These are phyloP conservation scores for Aspergillus pseudoglaucus DNA, from an alignment of 2,329 filamentous ascomycete species.

Conservation along the genomic window DNA sequence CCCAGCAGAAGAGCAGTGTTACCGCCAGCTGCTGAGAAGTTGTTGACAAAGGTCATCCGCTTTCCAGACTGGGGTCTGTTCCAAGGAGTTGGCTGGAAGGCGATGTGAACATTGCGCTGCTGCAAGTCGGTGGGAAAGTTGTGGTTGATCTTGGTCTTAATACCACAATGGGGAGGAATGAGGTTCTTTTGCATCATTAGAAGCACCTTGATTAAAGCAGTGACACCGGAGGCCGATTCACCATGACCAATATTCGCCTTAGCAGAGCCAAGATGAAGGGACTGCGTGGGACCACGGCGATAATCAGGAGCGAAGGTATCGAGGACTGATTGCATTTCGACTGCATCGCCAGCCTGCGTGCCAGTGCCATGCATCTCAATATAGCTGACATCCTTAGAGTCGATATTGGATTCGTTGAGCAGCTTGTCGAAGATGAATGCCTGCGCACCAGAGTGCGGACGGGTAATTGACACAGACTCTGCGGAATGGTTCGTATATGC, in stretches of 20 bases:
- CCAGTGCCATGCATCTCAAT: slow-evolving; percentile 38
- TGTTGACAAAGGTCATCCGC: slow-evolving; percentile 50
- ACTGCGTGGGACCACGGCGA: slow-evolving; percentile 23
- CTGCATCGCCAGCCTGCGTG: slow-evolving; percentile 33
- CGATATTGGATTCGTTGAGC: slow-evolving; percentile 30
- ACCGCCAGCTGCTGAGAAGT: slow-evolving; percentile 63
- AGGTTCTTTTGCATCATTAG: slow-evolving; percentile 58
- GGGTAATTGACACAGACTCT: slow-evolving; percentile 42
- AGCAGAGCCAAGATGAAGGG: slow-evolving; percentile 27
- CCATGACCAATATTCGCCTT: slow-evolving; percentile 41
- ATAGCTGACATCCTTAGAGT: slow-evolving; percentile 32
- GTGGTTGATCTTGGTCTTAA: slow-evolving; percentile 46
- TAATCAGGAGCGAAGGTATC: slow-evolving; percentile 28
- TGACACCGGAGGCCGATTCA: slow-evolving; percentile 31
- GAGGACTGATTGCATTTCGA: slow-evolving; percentile 31
- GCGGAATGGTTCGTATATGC: slow-evolving; percentile 41
- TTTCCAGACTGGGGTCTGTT: slow-evolving; percentile 20
- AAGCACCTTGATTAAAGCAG: slow-evolving; percentile 54
- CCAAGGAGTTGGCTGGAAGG: slow-evolving; percentile 41
- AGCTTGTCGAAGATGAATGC: slow-evolving; percentile 31
- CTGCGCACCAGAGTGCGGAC: slow-evolving; percentile 36
- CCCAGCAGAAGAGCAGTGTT: slow-evolving; percentile 61
- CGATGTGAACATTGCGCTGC: slow-evolving; percentile 27
- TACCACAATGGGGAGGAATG: slow-evolving; percentile 62
- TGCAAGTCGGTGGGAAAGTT: slow-evolving; percentile 28